A percentile compares a stretch with the other conserved stretches of the same genome.
phyloP scores from a whole-genome alignment of 345 rosid species.

The Populus nigra region DNA sequence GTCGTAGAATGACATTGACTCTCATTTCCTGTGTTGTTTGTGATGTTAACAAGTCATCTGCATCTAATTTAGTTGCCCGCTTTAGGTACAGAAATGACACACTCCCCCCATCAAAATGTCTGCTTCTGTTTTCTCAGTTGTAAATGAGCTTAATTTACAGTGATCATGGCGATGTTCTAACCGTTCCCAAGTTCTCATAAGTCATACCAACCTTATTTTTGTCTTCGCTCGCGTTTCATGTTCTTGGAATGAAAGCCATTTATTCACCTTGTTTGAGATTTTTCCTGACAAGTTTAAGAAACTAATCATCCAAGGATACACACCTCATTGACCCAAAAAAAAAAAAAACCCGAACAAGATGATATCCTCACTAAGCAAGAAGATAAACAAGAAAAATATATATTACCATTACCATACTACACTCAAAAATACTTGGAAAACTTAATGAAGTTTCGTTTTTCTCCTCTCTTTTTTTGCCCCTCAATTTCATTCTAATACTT shows the following conservation, averaged over 20 bases:
- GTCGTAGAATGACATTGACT: background rate
- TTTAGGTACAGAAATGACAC: background rate
- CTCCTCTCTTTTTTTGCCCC: no score
- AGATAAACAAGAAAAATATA: no score
- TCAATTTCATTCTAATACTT: no score
- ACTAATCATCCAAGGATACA: no score
- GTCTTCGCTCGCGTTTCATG: background rate
- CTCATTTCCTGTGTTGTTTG: background rate
- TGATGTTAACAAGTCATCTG: constrained; percentile 3
- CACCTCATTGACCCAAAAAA: no score
- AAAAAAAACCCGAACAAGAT: no score
- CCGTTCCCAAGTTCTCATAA: background rate
- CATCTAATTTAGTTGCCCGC: background rate
- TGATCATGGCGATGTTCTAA: background rate
- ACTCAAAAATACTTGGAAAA: no score
- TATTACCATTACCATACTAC: no score
- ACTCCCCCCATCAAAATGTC: background rate
- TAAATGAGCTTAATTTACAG: background rate
- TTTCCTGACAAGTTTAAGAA: no score
- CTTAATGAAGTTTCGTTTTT: no score
- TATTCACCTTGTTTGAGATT: no score
- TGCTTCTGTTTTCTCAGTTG: background rate
- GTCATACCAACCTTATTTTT: background rate
- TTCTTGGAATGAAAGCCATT: background rate
- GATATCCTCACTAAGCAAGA: no score